Conservation (phyloP, 176 grass and related monocot genomes). For the Eleusine coracana region DNA sequence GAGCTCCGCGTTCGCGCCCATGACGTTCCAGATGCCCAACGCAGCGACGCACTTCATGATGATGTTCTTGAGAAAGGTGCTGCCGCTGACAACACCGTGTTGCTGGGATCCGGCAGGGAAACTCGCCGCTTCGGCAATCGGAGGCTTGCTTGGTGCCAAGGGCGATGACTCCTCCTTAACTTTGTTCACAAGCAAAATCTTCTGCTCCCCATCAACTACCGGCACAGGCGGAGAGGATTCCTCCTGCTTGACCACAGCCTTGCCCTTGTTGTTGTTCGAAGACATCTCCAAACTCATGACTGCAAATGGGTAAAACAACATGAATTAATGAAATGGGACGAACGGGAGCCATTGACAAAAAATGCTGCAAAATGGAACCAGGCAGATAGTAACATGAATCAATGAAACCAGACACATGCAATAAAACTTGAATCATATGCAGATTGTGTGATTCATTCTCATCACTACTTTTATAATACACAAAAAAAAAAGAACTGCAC, state of each 20-base stretch:
- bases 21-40: slow-evolving; percentile 8
- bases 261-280: not conserved
- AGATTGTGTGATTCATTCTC: not conserved
- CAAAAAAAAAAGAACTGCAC: too few relatives aligned
- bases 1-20: slow-evolving; percentile 28
- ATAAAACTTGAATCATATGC: not conserved
- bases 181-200: not conserved
- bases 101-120: not conserved
- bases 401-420: not conserved
- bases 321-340: not conserved
- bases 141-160: not conserved
- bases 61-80: not conserved
- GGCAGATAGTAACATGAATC: not conserved
- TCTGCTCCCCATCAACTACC: too few relatives aligned
- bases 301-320: not conserved
- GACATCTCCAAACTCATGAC: not conserved
- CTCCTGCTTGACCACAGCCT: not conserved
- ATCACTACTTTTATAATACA: too few relatives aligned
- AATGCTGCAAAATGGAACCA: not conserved
- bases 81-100: not conserved
- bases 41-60: slow-evolving; percentile 45
- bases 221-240: not conserved
- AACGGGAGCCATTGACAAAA: not conserved
- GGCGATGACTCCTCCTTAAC: not conserved
- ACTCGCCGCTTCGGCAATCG: not conserved